A percentile compares a stretch with the other conserved stretches of the same genome.
Evolutionary conservation across 768 basidiomycete genomes (phyloP).

Genomic region (Fistulinella prunicolor): DNA sequence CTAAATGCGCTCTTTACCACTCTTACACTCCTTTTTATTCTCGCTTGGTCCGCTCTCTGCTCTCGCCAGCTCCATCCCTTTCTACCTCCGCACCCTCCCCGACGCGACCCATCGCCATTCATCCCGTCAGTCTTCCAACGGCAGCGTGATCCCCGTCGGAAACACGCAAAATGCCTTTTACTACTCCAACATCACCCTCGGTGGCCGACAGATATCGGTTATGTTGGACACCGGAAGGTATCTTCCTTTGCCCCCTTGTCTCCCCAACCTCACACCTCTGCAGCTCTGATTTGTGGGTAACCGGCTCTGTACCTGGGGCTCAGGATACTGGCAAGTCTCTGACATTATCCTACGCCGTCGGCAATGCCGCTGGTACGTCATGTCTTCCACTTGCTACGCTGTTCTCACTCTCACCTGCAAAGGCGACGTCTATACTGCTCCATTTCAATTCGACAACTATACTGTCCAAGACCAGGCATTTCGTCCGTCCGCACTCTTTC

Average conservation of each 20-base stretch:
- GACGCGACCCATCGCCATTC: too few relatives aligned
- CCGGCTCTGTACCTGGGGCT: conserved; percentile 44
- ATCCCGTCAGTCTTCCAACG: conserved; percentile 28
- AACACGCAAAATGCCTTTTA: conserved; percentile 76
- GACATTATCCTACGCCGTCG: conserved; percentile 66
- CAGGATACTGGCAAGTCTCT: conserved; percentile 55
- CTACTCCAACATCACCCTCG: conserved; percentile 67
- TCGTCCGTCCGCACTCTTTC: conserved; percentile 39
- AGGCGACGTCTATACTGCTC: conserved; percentile 57
- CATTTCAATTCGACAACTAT: conserved; percentile 53
- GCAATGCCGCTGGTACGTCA: conserved; percentile 54
- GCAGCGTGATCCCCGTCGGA: conserved; percentile 41
- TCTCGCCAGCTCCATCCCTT: conserved; percentile 33
- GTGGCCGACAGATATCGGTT: conserved; percentile 54
- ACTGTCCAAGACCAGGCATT: conserved; percentile 65
- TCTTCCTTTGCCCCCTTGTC: neutral
- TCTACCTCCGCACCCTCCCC: conserved; percentile 20
- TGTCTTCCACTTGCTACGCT: neutral
- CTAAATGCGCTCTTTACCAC: conserved; percentile 24
- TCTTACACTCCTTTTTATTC: conserved; percentile 22
- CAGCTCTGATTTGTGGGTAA: conserved; percentile 79
- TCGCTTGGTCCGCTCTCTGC: conserved; percentile 12
- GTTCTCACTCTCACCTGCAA: conserved; percentile 1
- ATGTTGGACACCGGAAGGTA: conserved; percentile 80
- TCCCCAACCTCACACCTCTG: conserved; percentile 1